Evolutionary conservation across 1,139 yeast genomes (phyloP), one percentile per base, ranked within the genome.

Genomic region (Taphrina flavorubra): DNA sequence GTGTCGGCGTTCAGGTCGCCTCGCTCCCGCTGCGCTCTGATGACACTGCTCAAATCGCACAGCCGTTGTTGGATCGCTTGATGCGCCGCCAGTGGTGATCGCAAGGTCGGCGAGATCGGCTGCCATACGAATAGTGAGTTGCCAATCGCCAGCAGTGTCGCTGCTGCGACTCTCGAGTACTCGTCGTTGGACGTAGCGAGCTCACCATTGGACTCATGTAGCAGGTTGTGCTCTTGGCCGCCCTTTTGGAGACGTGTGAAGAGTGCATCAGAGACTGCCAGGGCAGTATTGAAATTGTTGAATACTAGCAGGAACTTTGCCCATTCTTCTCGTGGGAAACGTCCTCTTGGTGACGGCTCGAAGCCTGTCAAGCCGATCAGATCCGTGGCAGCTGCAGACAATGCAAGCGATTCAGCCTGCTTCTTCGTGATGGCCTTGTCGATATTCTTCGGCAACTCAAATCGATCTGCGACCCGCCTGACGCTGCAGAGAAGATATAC

Each of bases 281-380:
- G 36, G n/a, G 61, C 56, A 7, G 61, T 63, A 13, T 34, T 36
- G 46, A 63, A 53, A 31, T 63, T 63, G 55, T 63, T 51, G 14
- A 63, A 20, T 1, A 63, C 40, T 2, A 49, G 13, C 20, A 63
- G 18, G 39, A 63, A 31, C 47, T 55, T 47, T n/a, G 51, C 34
- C 67, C 67, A 63, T 20, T 63, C 51, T n/a, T 36, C 51, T 13
- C 14, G 16, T 6, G 67, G 67, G 25, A 63, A 63, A 1, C 25
- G n/a, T 10, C 67, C 67, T 42, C 61, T 16, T 1, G 47, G 56
- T n/a, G 67, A 63, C 1, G 61, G 61, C 36, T 63, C 67, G 51
- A 63, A 63, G 6, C 31, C 34, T 6, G 67, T 63, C 56, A 63
- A 16, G 40, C 53, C 61, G 14, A 55, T n/a, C 8, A 55, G 46